Base-by-base conservation (phyloP, 768 basidiomycete species). In the Trametes villosa region DNA sequence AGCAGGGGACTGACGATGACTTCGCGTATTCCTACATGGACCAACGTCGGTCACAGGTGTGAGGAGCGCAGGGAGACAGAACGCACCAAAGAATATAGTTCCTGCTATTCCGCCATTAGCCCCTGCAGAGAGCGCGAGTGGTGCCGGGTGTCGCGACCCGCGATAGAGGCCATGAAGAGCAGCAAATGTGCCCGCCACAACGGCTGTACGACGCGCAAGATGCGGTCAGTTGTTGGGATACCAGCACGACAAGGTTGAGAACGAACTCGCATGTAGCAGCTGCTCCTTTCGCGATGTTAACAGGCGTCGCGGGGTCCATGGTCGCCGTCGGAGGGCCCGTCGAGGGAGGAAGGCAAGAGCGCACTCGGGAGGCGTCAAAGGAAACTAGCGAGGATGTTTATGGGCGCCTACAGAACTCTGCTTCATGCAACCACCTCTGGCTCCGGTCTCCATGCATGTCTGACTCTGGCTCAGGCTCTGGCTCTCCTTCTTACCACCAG, bases 181-280 rank as follows among this genome's bases (percentile, higher is more conserved):
- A 41, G 77, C 76, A 15, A 77, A 65, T 2, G 71, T 60, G 36
- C 84, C 87, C 62, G 87, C 86, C 31, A 82, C 64, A 50, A 78
- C 75, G 58, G 88, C 92, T 94, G 66, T 41, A 44, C 53, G 57
- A 40, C 15, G 63, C 5, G 61, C 70, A 69, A 67, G 70, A n/a
- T n/a, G n/a, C n/a, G 60, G 66, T 67, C 72, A 59, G 74, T 68
- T 20, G 3, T 18, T 64, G 61, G 38, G 66, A 40, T 15, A 36
- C 18, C n/a, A 20, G 9, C 4, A 54, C 27, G 31, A 42, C 40
- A n/a, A 30, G 9, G 3, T 50, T 66, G 76, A 77, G 79, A 75
- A 88, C 87, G 85, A 85, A 91, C 90, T 88, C 82, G 89, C 90
- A 92, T 86, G 87, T 85, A 75, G 82, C 73, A 62, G 83, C 68